Evolutionary conservation across 202 grass and related monocot species (phyloP).

Genomic region (Setaria viridis): DNA sequence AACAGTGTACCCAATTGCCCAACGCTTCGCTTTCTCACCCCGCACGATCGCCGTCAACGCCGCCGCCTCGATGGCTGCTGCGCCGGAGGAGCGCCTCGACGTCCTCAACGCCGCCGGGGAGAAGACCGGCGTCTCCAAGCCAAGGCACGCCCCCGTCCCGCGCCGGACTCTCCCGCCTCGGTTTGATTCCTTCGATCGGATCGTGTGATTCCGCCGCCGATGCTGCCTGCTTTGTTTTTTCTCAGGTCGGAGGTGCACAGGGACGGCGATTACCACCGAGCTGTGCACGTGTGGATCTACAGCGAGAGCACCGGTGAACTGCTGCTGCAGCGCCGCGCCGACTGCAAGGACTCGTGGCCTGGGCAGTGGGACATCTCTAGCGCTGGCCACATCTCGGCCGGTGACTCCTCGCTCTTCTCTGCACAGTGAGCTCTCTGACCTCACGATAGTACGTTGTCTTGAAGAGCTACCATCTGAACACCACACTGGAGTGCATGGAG

Average conservation of each 20-base stretch:
- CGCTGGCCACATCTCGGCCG: slow-evolving; percentile 83
- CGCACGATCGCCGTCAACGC: neutral
- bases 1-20: neutral
- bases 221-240: neutral
- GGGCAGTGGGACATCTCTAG: slow-evolving; percentile 90
- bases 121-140: slow-evolving; percentile 85
- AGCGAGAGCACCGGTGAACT: slow-evolving; percentile 84
- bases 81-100: slow-evolving; percentile 76
- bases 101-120: slow-evolving; percentile 74
- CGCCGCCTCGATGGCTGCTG: slow-evolving; percentile 44
- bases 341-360: slow-evolving; percentile 96
- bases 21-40: slow-evolving; percentile 4
- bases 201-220: neutral
- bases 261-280: slow-evolving; percentile 85
- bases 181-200: slow-evolving; percentile 16
- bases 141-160: slow-evolving; percentile 46
- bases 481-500: neutral
- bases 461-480: neutral
- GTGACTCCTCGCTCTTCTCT: slow-evolving; percentile 81
- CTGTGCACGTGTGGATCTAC: slow-evolving; percentile 94
- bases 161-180: neutral
- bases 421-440: slow-evolving; percentile 61
- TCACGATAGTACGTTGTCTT: neutral
- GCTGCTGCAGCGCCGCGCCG: slow-evolving; percentile 77
- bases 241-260: slow-evolving; percentile 75